phyloP scores from a whole-genome alignment of 2,329 filamentous ascomycete genomes.

The Hysterium pulicare region DNA sequence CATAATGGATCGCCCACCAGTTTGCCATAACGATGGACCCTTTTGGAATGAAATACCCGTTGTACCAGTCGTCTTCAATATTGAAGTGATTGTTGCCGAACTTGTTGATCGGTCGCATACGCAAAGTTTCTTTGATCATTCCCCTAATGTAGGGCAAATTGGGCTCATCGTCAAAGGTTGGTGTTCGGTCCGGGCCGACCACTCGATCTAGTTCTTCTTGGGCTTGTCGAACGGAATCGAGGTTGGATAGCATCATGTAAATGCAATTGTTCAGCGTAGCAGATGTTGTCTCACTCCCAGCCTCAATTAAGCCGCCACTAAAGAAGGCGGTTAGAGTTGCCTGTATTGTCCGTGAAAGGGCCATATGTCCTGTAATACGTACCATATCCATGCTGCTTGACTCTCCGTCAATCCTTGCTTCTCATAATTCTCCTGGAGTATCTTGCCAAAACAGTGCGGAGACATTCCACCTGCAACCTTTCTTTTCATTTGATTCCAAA shows the following conservation, averaged over 20 bases:
- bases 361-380: too few relatives aligned
- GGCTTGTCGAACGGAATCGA: conserved; percentile 15
- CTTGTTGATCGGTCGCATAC: conserved; percentile 22
- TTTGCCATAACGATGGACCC: conserved; percentile 25
- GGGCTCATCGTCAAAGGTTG: conserved; percentile 17
- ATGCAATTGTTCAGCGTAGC: conserved; percentile 33
- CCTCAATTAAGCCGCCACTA: conserved; percentile 34
- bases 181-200: conserved; percentile 14
- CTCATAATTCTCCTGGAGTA: not conserved
- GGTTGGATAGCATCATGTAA: conserved; percentile 27
- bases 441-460: not conserved
- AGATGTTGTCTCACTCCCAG: conserved; percentile 39
- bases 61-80: conserved; percentile 25
- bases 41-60: conserved; percentile 32
- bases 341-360: not conserved
- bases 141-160: conserved; percentile 27
- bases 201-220: conserved; percentile 20
- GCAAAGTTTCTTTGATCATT: conserved; percentile 25
- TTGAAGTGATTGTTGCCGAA: conserved; percentile 20
- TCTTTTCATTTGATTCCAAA: conserved; percentile 26
- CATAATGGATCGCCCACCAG: conserved; percentile 20
- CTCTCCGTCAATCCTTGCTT: not conserved
- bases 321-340: too few relatives aligned
- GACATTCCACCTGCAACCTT: conserved; percentile 21
- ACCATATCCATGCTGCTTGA: not conserved